Evolutionary conservation across 2,329 filamentous ascomycete genomes (phyloP), one percentile per base, ranked within the genome.

Genomic region (Verticillium longisporum): DNA sequence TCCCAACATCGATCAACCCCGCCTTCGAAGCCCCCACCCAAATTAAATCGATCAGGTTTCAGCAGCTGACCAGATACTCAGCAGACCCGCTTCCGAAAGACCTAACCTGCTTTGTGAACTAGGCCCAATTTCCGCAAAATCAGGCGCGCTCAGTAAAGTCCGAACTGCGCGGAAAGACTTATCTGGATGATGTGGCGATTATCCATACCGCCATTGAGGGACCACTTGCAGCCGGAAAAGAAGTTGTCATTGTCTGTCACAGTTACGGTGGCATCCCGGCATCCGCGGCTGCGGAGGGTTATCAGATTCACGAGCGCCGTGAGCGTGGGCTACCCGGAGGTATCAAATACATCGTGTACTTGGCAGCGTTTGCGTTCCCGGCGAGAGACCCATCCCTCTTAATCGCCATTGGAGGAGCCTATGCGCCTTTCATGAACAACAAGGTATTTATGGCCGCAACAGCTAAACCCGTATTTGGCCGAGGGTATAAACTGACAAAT

Each of bases 211-310:
- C 11, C 53, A 55, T 55, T 13, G 10, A 32, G 26, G 11, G 11
- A 11, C 21, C n/a, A 6, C 32, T 55, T 13, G 53, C 6, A 10
- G 26, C 26, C 26, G 65, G 61, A 0, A 61, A 62, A 32, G n/a
- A 57, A 4, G 56, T 69, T 0, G 50, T 69, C 0, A 7, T 68
- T 0, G 37, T 69, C 0, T 66, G 63, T 10, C 68, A 70, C 31
- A 68, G 66, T 31, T 69, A 68, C n/a, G 73, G 72, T 4, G 73
- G 73, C 1, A 68, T 74, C 6, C 68, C 70, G 0, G 69, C 67
- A 2, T 70, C 70, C 3, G 68, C 66, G 1, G 61, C 68, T 1
- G 66, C 61, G 1, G 67, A 71, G 14, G 69, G 69, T 3, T 59
- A 67, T 18, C 68, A 68, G 3, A 14, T 71, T 32, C 63, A 68